Percentiles rank a stretch among this genome's conserved stretches.
Evolutionary conservation across 441 rosid genomes (phyloP).

Genomic region (Arabidopsis hybrid): DNA sequence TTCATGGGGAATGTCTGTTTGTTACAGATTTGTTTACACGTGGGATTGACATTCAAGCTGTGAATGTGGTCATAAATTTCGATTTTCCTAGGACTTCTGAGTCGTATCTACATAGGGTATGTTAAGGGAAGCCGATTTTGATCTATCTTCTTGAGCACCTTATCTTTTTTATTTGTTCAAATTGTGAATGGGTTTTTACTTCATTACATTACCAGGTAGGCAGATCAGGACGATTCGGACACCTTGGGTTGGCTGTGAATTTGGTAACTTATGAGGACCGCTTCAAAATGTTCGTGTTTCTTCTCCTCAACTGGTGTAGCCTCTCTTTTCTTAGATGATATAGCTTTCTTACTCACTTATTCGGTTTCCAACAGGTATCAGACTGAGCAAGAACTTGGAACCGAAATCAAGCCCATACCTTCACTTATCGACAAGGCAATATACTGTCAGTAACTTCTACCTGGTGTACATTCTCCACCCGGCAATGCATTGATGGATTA

Average conservation of each 20-base stretch:
- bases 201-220: conserved; percentile 63
- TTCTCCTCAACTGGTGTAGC: neutral
- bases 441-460: conserved; percentile 66
- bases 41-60: conserved; percentile 97
- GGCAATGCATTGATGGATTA: conserved; percentile 7
- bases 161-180: neutral
- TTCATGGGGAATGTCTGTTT: conserved; percentile 50
- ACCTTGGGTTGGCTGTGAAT: conserved; percentile 94
- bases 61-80: conserved; percentile 89
- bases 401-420: conserved; percentile 91
- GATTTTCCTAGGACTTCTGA: conserved; percentile 92
- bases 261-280: conserved; percentile 95
- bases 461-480: conserved; percentile 12
- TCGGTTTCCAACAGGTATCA: conserved; percentile 66
- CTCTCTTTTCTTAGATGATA: conserved; percentile 7
- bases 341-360: conserved; percentile 21
- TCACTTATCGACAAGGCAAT: conserved; percentile 87
- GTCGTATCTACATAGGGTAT: conserved; percentile 94
- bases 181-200: conserved; percentile 4
- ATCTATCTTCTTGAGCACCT: conserved; percentile 1
- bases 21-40: conserved; percentile 84
- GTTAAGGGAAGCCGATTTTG: conserved; percentile 15
- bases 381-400: conserved; percentile 96
- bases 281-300: conserved; percentile 69
- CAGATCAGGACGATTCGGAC: conserved; percentile 92